A percentile compares a stretch with the other conserved stretches of the same genome.
Conservation (phyloP, 352 stramenopile genomes). For the Globisporangium camurandrum region DNA sequence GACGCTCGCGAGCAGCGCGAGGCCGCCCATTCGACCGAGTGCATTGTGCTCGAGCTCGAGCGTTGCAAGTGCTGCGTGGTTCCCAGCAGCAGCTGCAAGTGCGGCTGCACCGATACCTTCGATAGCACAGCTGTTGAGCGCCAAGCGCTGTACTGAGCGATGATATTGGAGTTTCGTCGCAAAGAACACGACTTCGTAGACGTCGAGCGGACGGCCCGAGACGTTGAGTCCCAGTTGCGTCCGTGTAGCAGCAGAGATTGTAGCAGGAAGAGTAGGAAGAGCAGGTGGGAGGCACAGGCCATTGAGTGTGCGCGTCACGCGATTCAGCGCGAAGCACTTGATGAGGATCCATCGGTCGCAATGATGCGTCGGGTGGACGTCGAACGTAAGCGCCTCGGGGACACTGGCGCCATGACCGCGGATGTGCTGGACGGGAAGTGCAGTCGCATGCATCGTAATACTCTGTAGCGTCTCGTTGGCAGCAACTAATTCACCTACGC, state of each 20-base stretch:
- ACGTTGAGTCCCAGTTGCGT: slow-evolving; percentile 41
- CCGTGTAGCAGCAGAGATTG: slow-evolving; percentile 9
- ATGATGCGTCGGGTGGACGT: slow-evolving; percentile 23
- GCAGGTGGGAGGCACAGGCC: slow-evolving; percentile 26
- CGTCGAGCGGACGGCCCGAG: slow-evolving; percentile 31
- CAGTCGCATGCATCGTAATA: slow-evolving; percentile 45
- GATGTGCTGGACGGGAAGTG: slow-evolving; percentile 39
- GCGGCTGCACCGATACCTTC: slow-evolving; percentile 39
- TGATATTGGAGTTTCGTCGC: slow-evolving; percentile 68
- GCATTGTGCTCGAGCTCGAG: slow-evolving; percentile 70
- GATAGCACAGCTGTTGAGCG: slow-evolving; percentile 53
- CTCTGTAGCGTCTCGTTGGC: slow-evolving; percentile 52
- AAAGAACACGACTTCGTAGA: slow-evolving; percentile 61
- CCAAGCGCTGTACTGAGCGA: slow-evolving; percentile 41
- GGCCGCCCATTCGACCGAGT: slow-evolving; percentile 34
- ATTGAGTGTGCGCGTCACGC: slow-evolving; percentile 51
- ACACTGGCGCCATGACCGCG: slow-evolving; percentile 29
- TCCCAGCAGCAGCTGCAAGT: slow-evolving; percentile 54
- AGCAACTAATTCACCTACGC: slow-evolving; percentile 42
- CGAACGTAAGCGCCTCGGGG: slow-evolving; percentile 23
- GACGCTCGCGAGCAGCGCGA: slow-evolving; percentile 52
- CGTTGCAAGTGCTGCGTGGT: slow-evolving; percentile 50
- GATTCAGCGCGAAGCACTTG: slow-evolving; percentile 63
- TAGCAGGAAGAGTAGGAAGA: neutral
- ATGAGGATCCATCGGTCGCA: slow-evolving; percentile 63